Evolutionary conservation across 108 stramenopile species (phyloP).

Genomic region (Fragilaria crotonensis): DNA sequence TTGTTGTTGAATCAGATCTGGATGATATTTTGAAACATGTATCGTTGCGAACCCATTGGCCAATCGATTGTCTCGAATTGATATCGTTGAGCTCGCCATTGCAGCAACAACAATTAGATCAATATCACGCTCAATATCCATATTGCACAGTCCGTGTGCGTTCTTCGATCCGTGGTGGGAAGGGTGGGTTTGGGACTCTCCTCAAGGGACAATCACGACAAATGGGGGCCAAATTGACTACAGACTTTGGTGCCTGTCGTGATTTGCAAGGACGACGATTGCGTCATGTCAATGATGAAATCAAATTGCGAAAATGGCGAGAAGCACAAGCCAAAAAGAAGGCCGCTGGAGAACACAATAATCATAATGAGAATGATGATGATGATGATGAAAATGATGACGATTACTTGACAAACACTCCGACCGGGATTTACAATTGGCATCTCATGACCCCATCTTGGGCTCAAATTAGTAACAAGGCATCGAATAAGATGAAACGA

Average conservation of each 20-base stretch:
- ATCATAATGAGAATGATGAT: not conserved
- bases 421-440: conserved; percentile 88
- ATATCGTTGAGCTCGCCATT: too few species aligned
- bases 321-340: conserved; percentile 53
- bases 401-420: conserved; percentile 57
- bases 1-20: too few species aligned
- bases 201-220: conserved; percentile 89
- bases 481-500: conserved; percentile 46
- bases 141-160: conserved; percentile 5
- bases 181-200: conserved; percentile 95
- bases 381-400: conserved; percentile 19
- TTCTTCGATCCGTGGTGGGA: conserved; percentile 59
- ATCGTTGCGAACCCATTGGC: too few species aligned
- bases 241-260: conserved; percentile 98
- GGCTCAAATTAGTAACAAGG: conserved; percentile 69
- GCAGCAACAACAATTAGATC: too few species aligned
- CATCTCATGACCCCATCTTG: conserved; percentile 87
- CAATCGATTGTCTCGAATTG: too few species aligned
- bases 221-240: conserved; percentile 76
- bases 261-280: conserved; percentile 95
- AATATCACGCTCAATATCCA: too few species aligned
- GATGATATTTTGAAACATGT: too few species aligned
- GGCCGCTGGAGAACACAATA: conserved; percentile 26
- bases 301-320: conserved; percentile 81
- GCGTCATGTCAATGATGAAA: conserved; percentile 96